Evolutionary conservation across 148 eudicot genomes (phyloP).

Genomic region (Cornus florida): DNA sequence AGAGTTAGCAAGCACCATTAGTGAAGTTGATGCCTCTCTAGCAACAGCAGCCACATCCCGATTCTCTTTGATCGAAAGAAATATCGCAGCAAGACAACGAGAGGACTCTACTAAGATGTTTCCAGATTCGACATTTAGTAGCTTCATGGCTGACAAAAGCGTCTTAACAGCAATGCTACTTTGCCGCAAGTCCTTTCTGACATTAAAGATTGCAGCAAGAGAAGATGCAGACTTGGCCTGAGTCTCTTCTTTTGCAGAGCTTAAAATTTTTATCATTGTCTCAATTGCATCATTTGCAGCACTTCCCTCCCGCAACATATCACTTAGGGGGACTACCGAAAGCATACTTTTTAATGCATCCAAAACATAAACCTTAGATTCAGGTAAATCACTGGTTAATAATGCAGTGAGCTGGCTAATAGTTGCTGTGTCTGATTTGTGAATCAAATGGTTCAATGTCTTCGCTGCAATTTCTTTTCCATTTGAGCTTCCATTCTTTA

Average conservation of each 20-base stretch:
- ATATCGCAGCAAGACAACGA: constrained; percentile 85
- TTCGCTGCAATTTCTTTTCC: constrained; percentile 97
- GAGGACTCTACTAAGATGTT: constrained; percentile 60
- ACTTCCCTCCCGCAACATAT: constrained; percentile 89
- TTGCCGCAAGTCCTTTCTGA: constrained; percentile 89
- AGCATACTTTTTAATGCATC: constrained; percentile 94
- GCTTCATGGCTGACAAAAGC: constrained; percentile 60
- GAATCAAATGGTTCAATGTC: constrained; percentile 92
- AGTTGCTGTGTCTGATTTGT: constrained; percentile 93
- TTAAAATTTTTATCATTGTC: constrained; percentile 75
- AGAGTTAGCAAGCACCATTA: constrained; percentile 70
- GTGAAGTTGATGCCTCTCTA: constrained; percentile 65
- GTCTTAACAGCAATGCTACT: constrained; percentile 72
- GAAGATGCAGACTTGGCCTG: constrained; percentile 89
- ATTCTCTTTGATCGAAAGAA: constrained; percentile 82
- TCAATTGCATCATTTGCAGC: constrained; percentile 97
- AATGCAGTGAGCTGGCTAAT: constrained; percentile 95
- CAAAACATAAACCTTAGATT: constrained; percentile 86
- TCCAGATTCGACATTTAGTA: constrained; percentile 69
- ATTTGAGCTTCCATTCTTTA: constrained; percentile 91
- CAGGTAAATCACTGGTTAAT: constrained; percentile 91
- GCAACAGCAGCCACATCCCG: constrained; percentile 77
- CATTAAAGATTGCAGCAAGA: constrained; percentile 83
- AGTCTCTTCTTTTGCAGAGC: constrained; percentile 83
- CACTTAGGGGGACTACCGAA: constrained; percentile 70